Evolutionary conservation across 2,329 filamentous ascomycete species (phyloP), one percentile per base, ranked within the genome.

Genomic region (Nigrospora sphaerica): DNA sequence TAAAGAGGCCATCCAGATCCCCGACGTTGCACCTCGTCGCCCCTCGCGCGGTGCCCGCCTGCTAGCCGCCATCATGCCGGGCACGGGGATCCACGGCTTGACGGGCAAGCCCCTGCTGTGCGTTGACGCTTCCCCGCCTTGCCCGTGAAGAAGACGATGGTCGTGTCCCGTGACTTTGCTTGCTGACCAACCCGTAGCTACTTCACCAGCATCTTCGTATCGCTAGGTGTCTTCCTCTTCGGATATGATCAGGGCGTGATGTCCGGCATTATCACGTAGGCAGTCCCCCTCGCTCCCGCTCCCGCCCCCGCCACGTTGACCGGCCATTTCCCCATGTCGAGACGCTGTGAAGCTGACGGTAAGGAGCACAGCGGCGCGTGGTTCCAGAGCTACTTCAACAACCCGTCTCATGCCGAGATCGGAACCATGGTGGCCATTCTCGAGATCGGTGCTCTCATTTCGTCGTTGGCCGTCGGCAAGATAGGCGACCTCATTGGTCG

Each of bases 351-450:
- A 28, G 23, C 23, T 28, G 23, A 28, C 23, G 23, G 23, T 10
- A 28, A 10, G 4, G 23, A 40, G 7, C 32, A 18, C 32, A 96
- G 91, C 48, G 91, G 91, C 52, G 77, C 81, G 11, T 87, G 86
- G 65, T 98, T 98, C 65, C 88, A 85, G 65, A 82, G 91, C 63
- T 95, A 95, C 66, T 97, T 98, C 69, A 76, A 91, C 59, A 83
- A 97, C 58, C 93, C 93, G 17, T 85, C 88, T 19, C 80, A 81
- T 57, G 88, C 90, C 40, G 82, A 95, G 64, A 84, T 98, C 49
- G 93, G 92, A 49, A 97, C 91, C 28, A 97, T 97, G 85, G 93
- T 98, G 48, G 92, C 93, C 54, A 97, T 98, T 58, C 78, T 98
- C 49, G 92, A 96, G 69, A 74, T 97, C 45, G 93, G 93, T 49